Base-by-base conservation (phyloP, 163 green algal genomes). In the Chlamydomonas reinhardtii region DNA sequence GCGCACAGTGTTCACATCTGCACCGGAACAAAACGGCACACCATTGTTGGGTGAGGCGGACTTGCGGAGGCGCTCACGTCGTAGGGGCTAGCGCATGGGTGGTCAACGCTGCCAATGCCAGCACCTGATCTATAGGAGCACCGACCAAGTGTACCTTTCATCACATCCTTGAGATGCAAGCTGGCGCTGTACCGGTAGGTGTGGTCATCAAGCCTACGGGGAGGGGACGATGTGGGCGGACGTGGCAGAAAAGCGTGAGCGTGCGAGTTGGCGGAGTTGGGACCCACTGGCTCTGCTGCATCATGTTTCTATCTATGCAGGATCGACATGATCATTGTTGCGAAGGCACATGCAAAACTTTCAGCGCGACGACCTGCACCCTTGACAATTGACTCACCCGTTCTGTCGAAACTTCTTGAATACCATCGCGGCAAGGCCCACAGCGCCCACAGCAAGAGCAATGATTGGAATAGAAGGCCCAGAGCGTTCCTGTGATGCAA, bases 1-100 rank as follows among this genome's bases (percentile, higher is more conserved):
- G 11, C 80, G 78, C 22, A 90, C 83, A 1, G 83, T 94, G 83
- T 92, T 92, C 2, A 94, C 75, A 32, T 91, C 91, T 94, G 91
- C 68, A 84, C 20, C 17, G 73, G 39, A 3, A 77, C 22, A 59
- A 6, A 2, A 3, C 1, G 2, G 19, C 20, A 56, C 19, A 4
- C 0, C 11, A 25, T 9, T 1, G 35, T 32, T 8, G 35, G 32
- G 22, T 19, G 35, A 19, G 59, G n/a, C n/a, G n/a, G n/a, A n/a
- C n/a, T n/a, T n/a, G n/a, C n/a, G n/a, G n/a, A n/a, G n/a, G n/a
- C n/a, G n/a, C n/a, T n/a, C n/a, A n/a, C n/a, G n/a, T n/a, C 54
- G 0, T 20, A 31, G 16, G 19, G 19, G 39, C 29, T 24, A 14
- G 65, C 14, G 9, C 9, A 8, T 39, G 12, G 14, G 6, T 12